Conservation (phyloP, 176 grass and related monocot species). For the Avena sativa region DNA sequence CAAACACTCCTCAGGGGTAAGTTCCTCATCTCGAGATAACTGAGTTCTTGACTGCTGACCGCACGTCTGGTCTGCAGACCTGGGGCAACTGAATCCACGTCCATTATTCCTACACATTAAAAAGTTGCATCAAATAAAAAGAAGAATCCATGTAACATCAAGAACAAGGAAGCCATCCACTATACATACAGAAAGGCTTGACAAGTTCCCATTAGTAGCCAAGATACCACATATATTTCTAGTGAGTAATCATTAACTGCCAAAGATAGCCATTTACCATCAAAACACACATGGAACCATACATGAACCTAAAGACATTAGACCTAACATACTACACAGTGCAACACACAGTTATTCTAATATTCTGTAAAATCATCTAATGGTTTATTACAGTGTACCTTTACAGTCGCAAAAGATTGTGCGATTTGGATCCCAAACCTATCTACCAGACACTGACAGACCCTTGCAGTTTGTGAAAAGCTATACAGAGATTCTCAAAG, state of each 20-base stretch:
- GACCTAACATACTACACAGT: slow-evolving; percentile 8
- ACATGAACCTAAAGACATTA: neutral
- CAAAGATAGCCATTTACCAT: neutral
- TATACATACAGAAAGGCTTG: slow-evolving; percentile 17
- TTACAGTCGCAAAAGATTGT: slow-evolving; percentile 14
- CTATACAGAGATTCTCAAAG: neutral
- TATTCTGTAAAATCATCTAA: neutral
- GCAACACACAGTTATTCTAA: neutral
- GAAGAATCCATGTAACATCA: slow-evolving; percentile 9
- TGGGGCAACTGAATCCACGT: slow-evolving; percentile 54
- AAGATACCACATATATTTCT: neutral
- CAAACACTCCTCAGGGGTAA: slow-evolving; percentile 67
- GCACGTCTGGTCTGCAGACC: slow-evolving; percentile 64
- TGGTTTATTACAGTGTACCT: slow-evolving; percentile 7
- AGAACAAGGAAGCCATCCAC: slow-evolving; percentile 20
- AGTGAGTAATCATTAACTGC: slow-evolving; percentile 9
- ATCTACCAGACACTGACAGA: slow-evolving; percentile 5
- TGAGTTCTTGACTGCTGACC: slow-evolving; percentile 55
- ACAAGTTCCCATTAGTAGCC: slow-evolving; percentile 12
- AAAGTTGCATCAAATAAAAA: slow-evolving; percentile 31
- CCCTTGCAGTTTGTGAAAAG: slow-evolving; percentile 20
- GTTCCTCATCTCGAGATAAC: slow-evolving; percentile 61
- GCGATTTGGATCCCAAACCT: slow-evolving; percentile 20
- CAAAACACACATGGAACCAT: slow-evolving; percentile 2
- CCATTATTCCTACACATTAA: slow-evolving; percentile 50